Percentiles rank a stretch among this genome's conserved stretches.
Evolutionary conservation across 1,284 basidiomycete genomes (phyloP).

Genomic region (Mycena sp.): DNA sequence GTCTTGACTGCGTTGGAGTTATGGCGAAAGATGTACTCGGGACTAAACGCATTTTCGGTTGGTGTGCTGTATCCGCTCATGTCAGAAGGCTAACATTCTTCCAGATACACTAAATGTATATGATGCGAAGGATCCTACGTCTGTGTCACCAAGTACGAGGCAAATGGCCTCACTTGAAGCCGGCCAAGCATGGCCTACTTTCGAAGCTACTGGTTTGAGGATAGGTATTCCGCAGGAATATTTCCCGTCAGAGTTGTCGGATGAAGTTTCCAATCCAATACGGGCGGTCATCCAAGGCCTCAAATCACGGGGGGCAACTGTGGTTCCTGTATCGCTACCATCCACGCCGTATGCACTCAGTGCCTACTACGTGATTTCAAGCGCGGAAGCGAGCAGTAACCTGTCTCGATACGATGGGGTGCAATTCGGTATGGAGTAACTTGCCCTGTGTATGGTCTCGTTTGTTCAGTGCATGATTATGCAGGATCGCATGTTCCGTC

Average conservation of each 20-base stretch:
- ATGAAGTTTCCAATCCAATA: slow-evolving; percentile 57
- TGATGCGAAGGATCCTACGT: slow-evolving; percentile 86
- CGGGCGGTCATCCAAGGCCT: slow-evolving; percentile 62
- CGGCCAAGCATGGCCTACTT: slow-evolving; percentile 31
- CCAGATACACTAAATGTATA: slow-evolving; percentile 71
- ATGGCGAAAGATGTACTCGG: slow-evolving; percentile 66
- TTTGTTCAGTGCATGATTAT: neutral
- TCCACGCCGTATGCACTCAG: slow-evolving; percentile 84
- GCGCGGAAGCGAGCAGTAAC: slow-evolving; percentile 95
- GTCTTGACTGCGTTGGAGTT: slow-evolving; percentile 93
- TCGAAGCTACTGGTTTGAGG: slow-evolving; percentile 38
- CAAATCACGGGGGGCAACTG: slow-evolving; percentile 67
- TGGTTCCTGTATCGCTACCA: slow-evolving; percentile 84
- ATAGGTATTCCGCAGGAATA: slow-evolving; percentile 79
- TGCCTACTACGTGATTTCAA: slow-evolving; percentile 95
- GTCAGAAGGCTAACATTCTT: neutral
- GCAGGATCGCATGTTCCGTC: slow-evolving; percentile 60
- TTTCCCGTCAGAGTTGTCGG: slow-evolving; percentile 78
- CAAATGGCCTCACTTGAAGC: slow-evolving; percentile 36
- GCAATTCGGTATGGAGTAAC: slow-evolving; percentile 60
- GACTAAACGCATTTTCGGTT: slow-evolving; percentile 72
- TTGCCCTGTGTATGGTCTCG: neutral
- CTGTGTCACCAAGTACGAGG: slow-evolving; percentile 59
- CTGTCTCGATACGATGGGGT: slow-evolving; percentile 92
- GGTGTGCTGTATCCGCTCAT: slow-evolving; percentile 38